Base-by-base conservation (phyloP, 371 early-diverging fungal species). In the Mortierella sp. region DNA sequence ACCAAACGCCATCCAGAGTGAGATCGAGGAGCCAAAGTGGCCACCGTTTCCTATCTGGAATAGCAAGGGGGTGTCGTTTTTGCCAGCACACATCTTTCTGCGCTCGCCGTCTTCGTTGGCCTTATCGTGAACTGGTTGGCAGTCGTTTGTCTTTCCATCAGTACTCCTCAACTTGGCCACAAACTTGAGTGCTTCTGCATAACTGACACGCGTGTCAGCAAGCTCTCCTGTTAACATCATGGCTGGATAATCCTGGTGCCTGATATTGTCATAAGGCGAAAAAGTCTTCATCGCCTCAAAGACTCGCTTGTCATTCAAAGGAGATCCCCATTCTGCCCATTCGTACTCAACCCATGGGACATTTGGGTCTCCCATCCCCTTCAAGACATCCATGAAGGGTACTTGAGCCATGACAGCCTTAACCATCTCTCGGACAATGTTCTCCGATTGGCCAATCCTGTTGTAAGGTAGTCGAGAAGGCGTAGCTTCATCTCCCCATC, bases 291-390 rank as follows among this genome's bases (percentile, higher is more conserved):
- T 84, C 41, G 79, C 76, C 24, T 79, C 67, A 54, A 82, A 79
- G 27, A 85, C 71, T 54, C 72, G 66, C 12, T 31, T 27, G 43
- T 61, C 67, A 50, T 82, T 60, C 9, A 51, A 16, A 13, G 88
- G 88, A n/a, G 80, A 68, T 5, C 88, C 88, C 88, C 88, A 87
- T 57, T 87, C 80, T 31, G 66, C 67, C 80, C 76, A 83, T 46
- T 87, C 88, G 50, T 72, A 87, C n/a, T 82, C 71, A 0, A 84
- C 85, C 88, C 88, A 87, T 3, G 86, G 83, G 1, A 86, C 77
- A 14, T 79, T 40, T 19, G 64, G 61, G 31, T 87, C 87, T 10
- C 65, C 29, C 82, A 86, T 80, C 45, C 78, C 86, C 7, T 57
- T 54, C 24, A 86, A 69, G 22, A 85, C 81, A 54, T 87, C 88